Percentiles rank a stretch among this genome's conserved stretches.
phyloP scores from a whole-genome alignment of 2,329 filamentous ascomycete species.

The Hypoxylon sp. region DNA sequence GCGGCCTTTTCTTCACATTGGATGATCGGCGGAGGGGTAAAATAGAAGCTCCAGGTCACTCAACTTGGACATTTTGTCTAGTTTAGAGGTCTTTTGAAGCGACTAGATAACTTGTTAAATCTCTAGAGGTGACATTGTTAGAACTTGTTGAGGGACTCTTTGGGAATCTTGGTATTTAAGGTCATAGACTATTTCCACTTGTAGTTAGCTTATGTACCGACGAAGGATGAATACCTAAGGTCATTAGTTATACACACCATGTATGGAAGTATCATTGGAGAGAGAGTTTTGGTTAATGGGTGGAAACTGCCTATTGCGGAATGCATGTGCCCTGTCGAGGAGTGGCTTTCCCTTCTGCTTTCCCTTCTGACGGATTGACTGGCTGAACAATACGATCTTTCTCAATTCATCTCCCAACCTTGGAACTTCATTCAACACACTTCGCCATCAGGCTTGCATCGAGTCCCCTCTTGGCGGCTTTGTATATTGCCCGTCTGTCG shows the following conservation, averaged over 20 bases:
- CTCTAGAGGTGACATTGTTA: not conserved
- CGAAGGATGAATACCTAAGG: no score
- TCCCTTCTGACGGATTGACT: conserved; percentile 25
- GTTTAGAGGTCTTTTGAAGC: conserved; percentile 16
- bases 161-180: not conserved
- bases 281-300: conserved; percentile 18
- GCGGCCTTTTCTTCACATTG: conserved; percentile 30
- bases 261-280: conserved; percentile 15
- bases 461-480: conserved; percentile 30
- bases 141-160: not conserved
- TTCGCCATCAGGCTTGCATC: conserved; percentile 17
- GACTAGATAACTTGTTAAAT: not conserved
- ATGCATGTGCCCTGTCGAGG: conserved; percentile 20
- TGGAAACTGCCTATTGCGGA: conserved; percentile 36
- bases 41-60: not conserved
- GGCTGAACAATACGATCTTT: conserved; percentile 21
- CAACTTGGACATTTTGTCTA: conserved; percentile 5
- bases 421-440: conserved; percentile 15
- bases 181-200: conserved; percentile 7
- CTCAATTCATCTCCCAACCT: conserved; percentile 3
- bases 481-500: conserved; percentile 24
- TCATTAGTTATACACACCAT: not conserved
- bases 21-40: conserved; percentile 35
- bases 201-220: conserved; percentile 27
- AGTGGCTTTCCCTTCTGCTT: conserved; percentile 2